Base-by-base conservation (phyloP, 352 stramenopile species). In the Phytophthora capsici region DNA sequence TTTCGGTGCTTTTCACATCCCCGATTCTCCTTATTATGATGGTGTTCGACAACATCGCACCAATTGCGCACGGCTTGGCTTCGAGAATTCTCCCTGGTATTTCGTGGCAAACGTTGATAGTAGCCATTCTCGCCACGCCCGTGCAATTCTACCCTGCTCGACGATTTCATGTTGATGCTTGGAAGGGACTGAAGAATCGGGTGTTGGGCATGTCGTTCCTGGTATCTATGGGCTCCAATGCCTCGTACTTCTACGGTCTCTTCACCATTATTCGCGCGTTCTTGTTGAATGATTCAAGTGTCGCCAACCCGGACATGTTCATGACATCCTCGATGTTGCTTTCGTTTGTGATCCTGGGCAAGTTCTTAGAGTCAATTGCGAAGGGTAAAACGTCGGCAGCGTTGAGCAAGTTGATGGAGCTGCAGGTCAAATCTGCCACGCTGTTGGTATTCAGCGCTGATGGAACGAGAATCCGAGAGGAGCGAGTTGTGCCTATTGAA, bases 281-380 rank as follows among this genome's bases (percentile, higher is more conserved):
- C 10, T 75, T 86, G 59, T 80, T 86, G 30, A 73, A 78, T 25
- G 81, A 97, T 44, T 75, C 68, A 60, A 87, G 77, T 57, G 79
- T 96, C 22, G 67, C 80, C 17, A 86, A 79, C 30, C 73, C 79
- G 5, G 86, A 97, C 66, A 97, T 98, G 77, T 99, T 99, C 70
- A 98, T 99, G 84, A 99, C 97, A 4, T 96, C 94, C n/a, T 89
- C 97, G 2, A 97, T 99, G 79, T 81, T 99, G 22, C 92, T 99
- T 56, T 91, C 96, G 16, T 99, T 99, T 66, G 97, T 99, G 28
- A 80, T 99, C 16, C 53, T 99, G 3, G 98, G 98, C 48, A 99
- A 99, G 75, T 99, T 93, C 69, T 77, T 99, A 46, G 95, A 99
- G 71, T 80, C 89, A 0, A 90, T 96, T 59, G 95, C 95, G 0